Evolutionary conservation across 2,329 filamentous ascomycete species (phyloP).

Genomic region (Mycocentrospora acerina): DNA sequence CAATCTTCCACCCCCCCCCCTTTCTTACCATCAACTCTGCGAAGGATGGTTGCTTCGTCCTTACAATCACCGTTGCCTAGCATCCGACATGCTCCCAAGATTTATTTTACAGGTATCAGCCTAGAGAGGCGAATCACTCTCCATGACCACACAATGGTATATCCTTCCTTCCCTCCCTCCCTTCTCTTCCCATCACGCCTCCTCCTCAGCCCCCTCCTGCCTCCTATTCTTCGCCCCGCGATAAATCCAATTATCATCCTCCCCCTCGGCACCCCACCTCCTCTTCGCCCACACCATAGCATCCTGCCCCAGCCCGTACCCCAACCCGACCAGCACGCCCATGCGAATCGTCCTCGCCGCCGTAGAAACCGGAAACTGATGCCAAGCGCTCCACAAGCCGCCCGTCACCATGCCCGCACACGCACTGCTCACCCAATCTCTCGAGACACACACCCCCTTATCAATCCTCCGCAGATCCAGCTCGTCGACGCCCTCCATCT

Average conservation of each 20-base stretch:
- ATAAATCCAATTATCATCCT: slow-evolving; percentile 46
- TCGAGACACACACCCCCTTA: slow-evolving; percentile 38
- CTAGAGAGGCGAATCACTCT: no score
- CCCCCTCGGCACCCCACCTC: slow-evolving; percentile 59
- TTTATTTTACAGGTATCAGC: no score
- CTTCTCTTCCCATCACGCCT: not conserved
- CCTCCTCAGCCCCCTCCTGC: not conserved
- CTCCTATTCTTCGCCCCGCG: slow-evolving; percentile 39
- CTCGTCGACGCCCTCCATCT: slow-evolving; percentile 42
- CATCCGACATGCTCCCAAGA: no score
- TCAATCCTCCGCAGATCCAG: slow-evolving; percentile 31
- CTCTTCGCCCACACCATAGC: slow-evolving; percentile 67
- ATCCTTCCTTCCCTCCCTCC: no score
- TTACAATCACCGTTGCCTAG: no score
- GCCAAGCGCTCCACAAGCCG: slow-evolving; percentile 82
- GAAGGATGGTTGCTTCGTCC: no score
- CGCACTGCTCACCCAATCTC: slow-evolving; percentile 77
- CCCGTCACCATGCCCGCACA: slow-evolving; percentile 82
- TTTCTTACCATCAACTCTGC: no score
- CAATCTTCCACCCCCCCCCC: no score
- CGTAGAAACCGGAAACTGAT: slow-evolving; percentile 72
- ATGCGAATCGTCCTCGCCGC: slow-evolving; percentile 68
- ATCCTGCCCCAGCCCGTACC: slow-evolving; percentile 82
- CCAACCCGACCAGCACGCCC: slow-evolving; percentile 75
- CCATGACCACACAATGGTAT: no score